A percentile compares a stretch with the other conserved stretches of the same genome.
phyloP scores from a whole-genome alignment of 345 rosid species.

The Pistacia vera region DNA sequence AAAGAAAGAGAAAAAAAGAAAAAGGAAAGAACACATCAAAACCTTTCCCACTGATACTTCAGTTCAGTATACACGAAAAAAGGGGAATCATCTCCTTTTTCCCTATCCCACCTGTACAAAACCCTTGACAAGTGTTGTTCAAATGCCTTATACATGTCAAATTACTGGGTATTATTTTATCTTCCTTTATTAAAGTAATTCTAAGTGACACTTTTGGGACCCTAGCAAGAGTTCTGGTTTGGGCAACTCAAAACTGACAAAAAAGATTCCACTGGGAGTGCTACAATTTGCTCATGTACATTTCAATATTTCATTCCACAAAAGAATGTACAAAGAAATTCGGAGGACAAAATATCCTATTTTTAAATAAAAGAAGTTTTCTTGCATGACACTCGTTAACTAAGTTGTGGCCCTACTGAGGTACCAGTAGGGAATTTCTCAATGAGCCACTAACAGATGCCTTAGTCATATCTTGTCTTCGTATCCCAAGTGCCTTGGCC shows the following conservation, averaged over 20 bases:
- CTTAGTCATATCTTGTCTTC: conserved; percentile 34
- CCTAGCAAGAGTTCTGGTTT: background rate
- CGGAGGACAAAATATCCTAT: conserved; percentile 6
- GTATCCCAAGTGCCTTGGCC: conserved; percentile 45
- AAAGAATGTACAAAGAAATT: conserved; percentile 14
- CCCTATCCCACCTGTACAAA: background rate
- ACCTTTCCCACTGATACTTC: background rate
- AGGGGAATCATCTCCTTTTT: conserved; percentile 2
- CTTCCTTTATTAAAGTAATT: background rate
- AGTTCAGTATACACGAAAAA: background rate
- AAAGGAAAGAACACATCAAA: background rate
- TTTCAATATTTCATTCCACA: conserved; percentile 18
- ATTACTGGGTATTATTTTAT: background rate
- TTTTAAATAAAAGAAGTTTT: conserved; percentile 3
- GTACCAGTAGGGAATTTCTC: background rate
- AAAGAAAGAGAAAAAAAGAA: background rate
- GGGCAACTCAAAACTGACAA: background rate
- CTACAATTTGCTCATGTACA: conserved; percentile 2
- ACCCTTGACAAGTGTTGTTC: background rate
- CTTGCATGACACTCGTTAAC: conserved; percentile 8
- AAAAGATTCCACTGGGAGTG: background rate
- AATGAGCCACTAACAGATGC: conserved; percentile 16
- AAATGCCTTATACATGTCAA: background rate
- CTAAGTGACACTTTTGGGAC: background rate
- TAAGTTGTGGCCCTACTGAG: background rate